Conservation (phyloP, 2,329 filamentous ascomycete genomes). For the Alternaria triticimaculans region DNA sequence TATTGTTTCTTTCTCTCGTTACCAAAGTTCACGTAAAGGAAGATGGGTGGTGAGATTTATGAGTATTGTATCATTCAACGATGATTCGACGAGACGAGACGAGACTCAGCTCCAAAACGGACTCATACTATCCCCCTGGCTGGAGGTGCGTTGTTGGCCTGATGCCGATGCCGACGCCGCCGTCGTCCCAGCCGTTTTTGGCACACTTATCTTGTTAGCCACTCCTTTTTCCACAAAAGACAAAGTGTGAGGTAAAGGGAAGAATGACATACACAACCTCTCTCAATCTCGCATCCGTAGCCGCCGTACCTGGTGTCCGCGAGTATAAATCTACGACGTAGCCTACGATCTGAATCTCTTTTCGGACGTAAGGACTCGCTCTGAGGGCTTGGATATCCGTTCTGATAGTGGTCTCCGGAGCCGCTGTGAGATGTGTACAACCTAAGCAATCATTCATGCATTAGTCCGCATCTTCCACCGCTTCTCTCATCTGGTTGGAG, state of each 20-base stretch:
- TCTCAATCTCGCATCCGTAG: conserved; percentile 6
- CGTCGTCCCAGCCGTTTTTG: neutral
- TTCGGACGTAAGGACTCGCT: conserved; percentile 18
- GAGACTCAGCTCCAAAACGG: conserved; percentile 28
- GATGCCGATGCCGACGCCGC: neutral
- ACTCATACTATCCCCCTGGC: conserved; percentile 26
- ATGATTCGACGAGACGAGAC: too few relatives aligned
- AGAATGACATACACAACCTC: conserved; percentile 29
- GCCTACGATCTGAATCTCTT: conserved; percentile 24
- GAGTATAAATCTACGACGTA: conserved; percentile 22
- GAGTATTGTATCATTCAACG: neutral
- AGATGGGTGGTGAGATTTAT: neutral
- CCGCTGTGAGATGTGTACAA: conserved; percentile 15
- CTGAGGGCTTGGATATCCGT: conserved; percentile 20
- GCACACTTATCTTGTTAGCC: conserved; percentile 21
- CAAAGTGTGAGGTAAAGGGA: neutral
- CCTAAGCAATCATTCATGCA: neutral
- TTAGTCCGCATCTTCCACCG: too few relatives aligned
- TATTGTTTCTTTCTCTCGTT: too few relatives aligned
- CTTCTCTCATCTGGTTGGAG: too few relatives aligned
- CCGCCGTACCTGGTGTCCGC: neutral
- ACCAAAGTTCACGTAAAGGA: too few relatives aligned
- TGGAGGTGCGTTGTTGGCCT: conserved; percentile 7
- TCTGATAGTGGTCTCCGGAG: conserved; percentile 20
- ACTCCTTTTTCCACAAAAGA: neutral